Conservation (phyloP, 148 eudicot species). For the Pouteria glomerata region DNA sequence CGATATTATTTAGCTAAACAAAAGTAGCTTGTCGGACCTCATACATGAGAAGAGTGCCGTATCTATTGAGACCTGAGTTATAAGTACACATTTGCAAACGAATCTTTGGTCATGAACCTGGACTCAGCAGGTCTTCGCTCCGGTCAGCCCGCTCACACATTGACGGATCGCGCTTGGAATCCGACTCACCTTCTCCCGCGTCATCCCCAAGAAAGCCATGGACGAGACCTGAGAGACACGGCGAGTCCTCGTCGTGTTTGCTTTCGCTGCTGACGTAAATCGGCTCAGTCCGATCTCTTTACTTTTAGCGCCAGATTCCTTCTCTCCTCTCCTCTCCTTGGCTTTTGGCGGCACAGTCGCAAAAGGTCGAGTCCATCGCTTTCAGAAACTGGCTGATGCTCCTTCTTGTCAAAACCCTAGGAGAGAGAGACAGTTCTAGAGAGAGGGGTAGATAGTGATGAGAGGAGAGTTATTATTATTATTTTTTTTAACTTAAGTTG, state of each 20-base stretch:
- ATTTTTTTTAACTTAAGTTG: too few species aligned
- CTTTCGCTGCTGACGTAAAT: constrained; percentile 54
- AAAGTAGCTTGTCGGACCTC: constrained; percentile 19
- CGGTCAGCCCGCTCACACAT: constrained; percentile 21
- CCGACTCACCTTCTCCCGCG: constrained; percentile 19
- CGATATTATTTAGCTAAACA: too few species aligned
- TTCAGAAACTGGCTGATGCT: too few species aligned
- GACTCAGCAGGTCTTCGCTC: constrained; percentile 18
- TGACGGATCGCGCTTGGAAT: constrained; percentile 24
- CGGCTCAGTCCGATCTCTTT: too few species aligned
- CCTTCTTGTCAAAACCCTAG: too few species aligned
- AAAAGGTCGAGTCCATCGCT: too few species aligned
- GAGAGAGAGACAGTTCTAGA: too few species aligned
- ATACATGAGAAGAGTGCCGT: constrained; percentile 27
- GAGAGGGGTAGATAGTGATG: too few species aligned
- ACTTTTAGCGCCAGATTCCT: too few species aligned
- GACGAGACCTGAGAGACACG: constrained; percentile 49
- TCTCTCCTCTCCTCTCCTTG: too few species aligned
- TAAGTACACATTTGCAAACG: constrained; percentile 30
- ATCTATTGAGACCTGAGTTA: constrained; percentile 33
- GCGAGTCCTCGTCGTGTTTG: constrained; percentile 48
- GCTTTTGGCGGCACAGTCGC: too few species aligned
- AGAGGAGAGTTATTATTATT: too few species aligned
- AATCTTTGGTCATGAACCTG: constrained; percentile 28
- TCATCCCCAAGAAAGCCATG: constrained; percentile 42